Base-by-base conservation (phyloP, 2,329 filamentous ascomycete species). In the Dactylonectria estremocensis region DNA sequence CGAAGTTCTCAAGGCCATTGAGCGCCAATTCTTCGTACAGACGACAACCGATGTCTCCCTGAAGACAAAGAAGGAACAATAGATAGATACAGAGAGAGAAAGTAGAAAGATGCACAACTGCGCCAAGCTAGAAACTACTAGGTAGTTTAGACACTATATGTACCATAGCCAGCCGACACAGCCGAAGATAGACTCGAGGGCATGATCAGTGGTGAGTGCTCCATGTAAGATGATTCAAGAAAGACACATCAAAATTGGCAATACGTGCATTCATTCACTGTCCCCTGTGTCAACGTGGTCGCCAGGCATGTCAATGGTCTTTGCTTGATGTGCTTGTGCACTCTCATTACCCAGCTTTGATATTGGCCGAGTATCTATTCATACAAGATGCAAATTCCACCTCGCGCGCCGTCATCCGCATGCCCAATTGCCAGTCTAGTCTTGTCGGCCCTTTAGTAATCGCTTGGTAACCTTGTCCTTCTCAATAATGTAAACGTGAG, bases 381-480 rank as follows among this genome's bases (percentile, higher is more conserved):
- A 70, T 80, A 80, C 77, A 80, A 76, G 74, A 75, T 73, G 72
- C 73, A 73, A 68, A 67, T 74, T 69, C 69, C 71, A 69, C 67
- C 62, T 31, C 57, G 57, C 50, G 56, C 54, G 57, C 43, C 62
- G 46, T 62, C 49, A 55, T 66, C 65, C 68, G 64, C 54, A 46
- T 66, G 69, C 56, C 66, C 55, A 67, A 62, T 62, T 66, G 18
- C 60, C 59, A 31, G 61, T 74, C 71, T 94, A 95, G 82, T 98
- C 95, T 86, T 98, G 95, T 87, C 95, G 91, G 80, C 95, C 95
- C 91, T 98, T 98, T 83, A 99, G 87, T 91, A 99, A 90, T 82
- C 96, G 90, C 92, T 98, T 98, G 79, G 96, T 98, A 71, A 99
- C 94, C 93, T 98, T 98, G 86, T 97, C 95, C 90, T 99, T 99